Evolutionary conservation across 495 filamentous ascomycete species (phyloP), one percentile per base, ranked within the genome.

Genomic region (Lophiotrema nucula): DNA sequence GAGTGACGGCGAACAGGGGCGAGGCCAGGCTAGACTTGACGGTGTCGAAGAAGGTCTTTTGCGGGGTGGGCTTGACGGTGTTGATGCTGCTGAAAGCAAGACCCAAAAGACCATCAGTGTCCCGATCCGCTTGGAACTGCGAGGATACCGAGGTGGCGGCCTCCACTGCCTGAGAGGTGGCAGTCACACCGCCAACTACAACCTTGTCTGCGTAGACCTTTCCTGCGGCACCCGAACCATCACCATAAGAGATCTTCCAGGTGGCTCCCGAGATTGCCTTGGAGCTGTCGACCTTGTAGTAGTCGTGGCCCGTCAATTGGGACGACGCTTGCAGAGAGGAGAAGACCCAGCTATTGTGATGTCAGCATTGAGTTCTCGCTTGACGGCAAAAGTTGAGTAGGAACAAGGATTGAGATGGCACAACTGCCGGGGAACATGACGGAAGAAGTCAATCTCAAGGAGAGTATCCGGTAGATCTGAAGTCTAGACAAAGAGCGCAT

Each of bases 1-100:
- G 73, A 47, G 83, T 76, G 13, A 80, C 84, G 26, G 86, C 86
- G 68, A 90, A 91, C 33, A 91, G 53, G 0, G 83, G 84, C n/a
- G 67, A 55, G 52, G 79, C 76, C 1, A 90, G 78, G 18, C 67
- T 69, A 3, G 70, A 50, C 63, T 81, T 77, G 51, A 88, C 85
- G 58, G 83, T 90, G 71, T 84, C 83, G 71, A 90, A 90, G 72
- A 84, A 91, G 12, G 88, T 92, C 47, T 77, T 81, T 68, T 87
- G 80, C 15, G 63, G 22, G 8, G 62, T 69, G n/a, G 88, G 88
- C 41, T 66, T 45, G 44, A 89, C 81, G 0, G 81, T 85, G 76
- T 91, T 92, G 73, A 91, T 79, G 35, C 56, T 74, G 72, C 79
- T 81, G 70, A 90, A 90, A 16, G 78, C 84, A 16, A 91, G 77